Percentiles rank a stretch among this genome's conserved stretches.
Conservation (phyloP, 768 basidiomycete species). For the Hypholoma fasciculare region DNA sequence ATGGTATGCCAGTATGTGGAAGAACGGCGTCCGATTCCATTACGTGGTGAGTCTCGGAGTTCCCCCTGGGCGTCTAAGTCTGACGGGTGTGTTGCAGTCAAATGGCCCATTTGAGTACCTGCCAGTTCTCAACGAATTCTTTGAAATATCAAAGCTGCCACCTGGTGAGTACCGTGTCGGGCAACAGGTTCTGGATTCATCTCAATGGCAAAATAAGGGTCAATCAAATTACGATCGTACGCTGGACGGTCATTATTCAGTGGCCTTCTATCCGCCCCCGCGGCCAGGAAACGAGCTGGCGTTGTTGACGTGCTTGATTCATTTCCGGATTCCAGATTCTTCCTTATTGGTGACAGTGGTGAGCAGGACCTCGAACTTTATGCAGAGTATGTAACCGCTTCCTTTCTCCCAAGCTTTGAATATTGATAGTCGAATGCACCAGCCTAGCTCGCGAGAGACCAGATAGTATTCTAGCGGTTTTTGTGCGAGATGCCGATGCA, state of each 20-base stretch:
- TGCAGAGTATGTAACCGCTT: constrained; percentile 44
- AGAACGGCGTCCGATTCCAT: constrained; percentile 75
- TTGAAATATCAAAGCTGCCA: constrained; percentile 69
- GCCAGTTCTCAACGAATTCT: constrained; percentile 76
- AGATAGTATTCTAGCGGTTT: constrained; percentile 72
- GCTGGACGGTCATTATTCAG: constrained; percentile 82
- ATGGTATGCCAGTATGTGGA: constrained; percentile 74
- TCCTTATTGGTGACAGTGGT: constrained; percentile 90
- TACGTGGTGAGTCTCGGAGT: constrained; percentile 66
- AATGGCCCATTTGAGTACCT: constrained; percentile 88
- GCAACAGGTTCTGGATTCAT: background rate
- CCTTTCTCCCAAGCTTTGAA: background rate
- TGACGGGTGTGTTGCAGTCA: constrained; percentile 46
- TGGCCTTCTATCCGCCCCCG: constrained; percentile 79
- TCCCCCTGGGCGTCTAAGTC: background rate
- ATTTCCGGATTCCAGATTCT: constrained; percentile 74
- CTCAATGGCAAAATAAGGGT: constrained; percentile 42
- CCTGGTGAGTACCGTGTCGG: constrained; percentile 37
- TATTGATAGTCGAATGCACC: background rate
- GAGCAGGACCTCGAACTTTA: constrained; percentile 97
- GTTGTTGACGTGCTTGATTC: constrained; percentile 76
- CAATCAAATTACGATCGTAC: constrained; percentile 83
- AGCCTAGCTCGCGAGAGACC: constrained; percentile 70
- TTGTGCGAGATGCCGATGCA: constrained; percentile 74
- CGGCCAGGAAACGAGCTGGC: constrained; percentile 78